These are phyloP conservation scores for Hericium alpestre DNA, from an alignment of 768 basidiomycete genomes.

Conservation along the genomic window DNA sequence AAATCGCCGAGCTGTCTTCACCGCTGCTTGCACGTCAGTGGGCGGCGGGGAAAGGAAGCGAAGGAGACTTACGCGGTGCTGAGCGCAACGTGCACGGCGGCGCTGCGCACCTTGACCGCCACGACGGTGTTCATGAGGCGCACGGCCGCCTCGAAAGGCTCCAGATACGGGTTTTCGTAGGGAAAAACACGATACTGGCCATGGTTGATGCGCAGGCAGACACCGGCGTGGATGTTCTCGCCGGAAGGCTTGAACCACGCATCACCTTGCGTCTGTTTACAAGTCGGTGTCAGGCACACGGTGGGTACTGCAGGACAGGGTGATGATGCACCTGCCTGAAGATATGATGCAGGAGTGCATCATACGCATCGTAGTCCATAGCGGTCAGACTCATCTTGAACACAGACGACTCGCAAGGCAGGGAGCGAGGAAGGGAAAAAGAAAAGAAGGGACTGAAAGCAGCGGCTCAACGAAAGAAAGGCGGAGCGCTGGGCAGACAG, in stretches of 20 bases:
- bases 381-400: neutral
- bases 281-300: conserved; percentile 14
- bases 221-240: conserved; percentile 71
- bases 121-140: conserved; percentile 71
- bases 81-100: conserved; percentile 72
- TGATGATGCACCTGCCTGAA: conserved; percentile 48
- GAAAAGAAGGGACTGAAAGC: conserved; percentile 2
- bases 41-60: neutral
- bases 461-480: neutral
- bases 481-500: neutral
- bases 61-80: conserved; percentile 45
- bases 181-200: conserved; percentile 75
- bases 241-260: conserved; percentile 83
- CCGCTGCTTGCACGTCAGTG: conserved; percentile 25
- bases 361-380: conserved; percentile 75
- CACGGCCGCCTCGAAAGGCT: conserved; percentile 75
- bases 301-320: neutral
- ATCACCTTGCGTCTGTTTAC: conserved; percentile 61
- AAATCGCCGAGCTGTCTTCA: conserved; percentile 51
- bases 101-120: conserved; percentile 71
- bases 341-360: conserved; percentile 71
- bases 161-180: conserved; percentile 72
- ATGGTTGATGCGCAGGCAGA: conserved; percentile 60
- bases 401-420: neutral
- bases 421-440: conserved; percentile 10